Evolutionary conservation across 768 basidiomycete genomes (phyloP).

Genomic region (Russula sp.): DNA sequence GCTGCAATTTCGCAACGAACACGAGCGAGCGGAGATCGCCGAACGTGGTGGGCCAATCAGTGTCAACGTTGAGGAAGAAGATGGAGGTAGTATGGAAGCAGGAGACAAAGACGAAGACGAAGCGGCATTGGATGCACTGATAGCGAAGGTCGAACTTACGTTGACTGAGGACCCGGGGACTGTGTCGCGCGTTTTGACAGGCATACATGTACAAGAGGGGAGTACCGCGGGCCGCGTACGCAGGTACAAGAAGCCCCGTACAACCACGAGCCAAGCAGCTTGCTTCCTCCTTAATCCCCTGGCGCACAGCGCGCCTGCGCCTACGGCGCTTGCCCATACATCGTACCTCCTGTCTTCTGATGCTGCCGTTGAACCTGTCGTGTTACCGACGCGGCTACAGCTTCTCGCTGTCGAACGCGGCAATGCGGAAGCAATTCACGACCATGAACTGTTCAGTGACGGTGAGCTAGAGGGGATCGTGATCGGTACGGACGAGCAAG

Average conservation of each 20-base stretch:
- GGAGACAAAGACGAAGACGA: neutral
- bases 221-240: constrained; percentile 17
- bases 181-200: neutral
- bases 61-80: constrained; percentile 33
- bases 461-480: constrained; percentile 61
- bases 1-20: constrained; percentile 57
- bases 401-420: constrained; percentile 52
- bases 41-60: constrained; percentile 30
- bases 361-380: constrained; percentile 21
- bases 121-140: constrained; percentile 2
- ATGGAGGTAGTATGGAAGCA: constrained; percentile 23
- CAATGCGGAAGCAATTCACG: constrained; percentile 45
- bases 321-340: constrained; percentile 23
- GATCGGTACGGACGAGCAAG: constrained; percentile 34
- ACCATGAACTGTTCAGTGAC: constrained; percentile 65
- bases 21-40: constrained; percentile 40
- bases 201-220: neutral
- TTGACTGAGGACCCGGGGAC: neutral
- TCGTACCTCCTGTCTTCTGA: constrained; percentile 50
- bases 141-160: neutral
- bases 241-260: constrained; percentile 28
- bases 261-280: constrained; percentile 39
- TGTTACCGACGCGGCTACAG: constrained; percentile 57
- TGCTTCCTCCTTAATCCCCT: constrained; percentile 55
- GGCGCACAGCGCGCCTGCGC: constrained; percentile 26